phyloP scores from a whole-genome alignment of 2,329 filamentous ascomycete species.

The Tricladium varicosporioides region DNA sequence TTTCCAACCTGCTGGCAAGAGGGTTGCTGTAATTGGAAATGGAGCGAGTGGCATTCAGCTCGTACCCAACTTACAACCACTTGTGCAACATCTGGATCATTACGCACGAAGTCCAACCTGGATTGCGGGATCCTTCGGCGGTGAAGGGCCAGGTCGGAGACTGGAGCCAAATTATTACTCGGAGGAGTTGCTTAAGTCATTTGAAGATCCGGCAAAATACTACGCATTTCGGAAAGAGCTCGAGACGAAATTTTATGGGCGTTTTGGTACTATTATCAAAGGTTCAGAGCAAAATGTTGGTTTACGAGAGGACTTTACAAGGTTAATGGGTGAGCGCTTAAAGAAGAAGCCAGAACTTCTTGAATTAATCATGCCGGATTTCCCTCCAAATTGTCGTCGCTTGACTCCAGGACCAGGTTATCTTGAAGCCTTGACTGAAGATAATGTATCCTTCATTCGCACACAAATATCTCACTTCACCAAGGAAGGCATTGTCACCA shows the following conservation, averaged over 20 bases:
- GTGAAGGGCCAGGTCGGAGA: constrained; percentile 33
- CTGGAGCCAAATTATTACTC: constrained; percentile 52
- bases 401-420: constrained; percentile 54
- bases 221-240: constrained; percentile 55
- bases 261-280: constrained; percentile 53
- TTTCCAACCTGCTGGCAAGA: constrained; percentile 46
- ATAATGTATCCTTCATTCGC: constrained; percentile 61
- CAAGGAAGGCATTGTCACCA: constrained; percentile 56
- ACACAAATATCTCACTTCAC: constrained; percentile 58
- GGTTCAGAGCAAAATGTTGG: constrained; percentile 38
- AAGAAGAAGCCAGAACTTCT: constrained; percentile 39
- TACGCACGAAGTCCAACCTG: constrained; percentile 55
- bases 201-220: constrained; percentile 57
- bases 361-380: constrained; percentile 37
- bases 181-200: constrained; percentile 52
- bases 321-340: constrained; percentile 41
- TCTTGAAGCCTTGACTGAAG: constrained; percentile 59
- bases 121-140: constrained; percentile 47
- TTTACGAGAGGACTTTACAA: constrained; percentile 35
- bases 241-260: constrained; percentile 61
- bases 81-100: constrained; percentile 12
- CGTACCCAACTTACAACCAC: constrained; percentile 41
- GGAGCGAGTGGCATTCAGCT: constrained; percentile 52
- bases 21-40: constrained; percentile 48
- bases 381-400: constrained; percentile 43